Evolutionary conservation across 2,329 filamentous ascomycete genomes (phyloP), one percentile per base, ranked within the genome.

Genomic region (Diaporthe sp.): DNA sequence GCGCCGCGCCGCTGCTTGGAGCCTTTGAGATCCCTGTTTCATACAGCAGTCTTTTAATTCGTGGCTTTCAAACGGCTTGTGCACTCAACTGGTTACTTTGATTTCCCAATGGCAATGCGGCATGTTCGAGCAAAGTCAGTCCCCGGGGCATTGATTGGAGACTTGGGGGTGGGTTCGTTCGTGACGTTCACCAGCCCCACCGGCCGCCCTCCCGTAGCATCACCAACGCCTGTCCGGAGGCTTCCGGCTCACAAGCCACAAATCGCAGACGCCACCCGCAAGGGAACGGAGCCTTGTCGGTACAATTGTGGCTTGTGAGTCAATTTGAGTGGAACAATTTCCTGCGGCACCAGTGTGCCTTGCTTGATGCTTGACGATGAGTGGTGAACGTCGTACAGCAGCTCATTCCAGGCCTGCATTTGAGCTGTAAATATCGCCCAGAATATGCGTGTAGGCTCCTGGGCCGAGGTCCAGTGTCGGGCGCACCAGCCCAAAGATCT

Each of bases 291-390:
- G 44, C 46, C 44, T 68, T n/a, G 13, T 68, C 62, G 31, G 62
- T 22, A 37, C 46, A 44, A 51, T 15, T 68, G 62, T 68, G 46
- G 62, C 62, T 53, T 68, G 31, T 68, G 46, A 17, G 12, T 19
- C 31, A 19, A 8, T 10, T 19, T 10, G 19, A 53, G 46, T 53
- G 46, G 62, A 46, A 37, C 46, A n/a, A 13, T 17, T 10, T 28
- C 46, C 46, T 22, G 9, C 31, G 19, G 6, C 6, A 37, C 4
- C 65, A 53, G 31, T 39, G 34, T 34, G 44, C 44, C 44, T 68
- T 31, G 31, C 65, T 39, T 19, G 46, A 12, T 6, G 1, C 15
- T 53, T n/a, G 13, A 39, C 1, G 13, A 19, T 53, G 65, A 53
- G 31, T 39, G 65, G 65, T 39, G 13, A 39, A 25, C 3, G 46